phyloP scores from a whole-genome alignment of 2,329 filamentous ascomycete genomes.

The Aspergillus fumigatiaffinis region DNA sequence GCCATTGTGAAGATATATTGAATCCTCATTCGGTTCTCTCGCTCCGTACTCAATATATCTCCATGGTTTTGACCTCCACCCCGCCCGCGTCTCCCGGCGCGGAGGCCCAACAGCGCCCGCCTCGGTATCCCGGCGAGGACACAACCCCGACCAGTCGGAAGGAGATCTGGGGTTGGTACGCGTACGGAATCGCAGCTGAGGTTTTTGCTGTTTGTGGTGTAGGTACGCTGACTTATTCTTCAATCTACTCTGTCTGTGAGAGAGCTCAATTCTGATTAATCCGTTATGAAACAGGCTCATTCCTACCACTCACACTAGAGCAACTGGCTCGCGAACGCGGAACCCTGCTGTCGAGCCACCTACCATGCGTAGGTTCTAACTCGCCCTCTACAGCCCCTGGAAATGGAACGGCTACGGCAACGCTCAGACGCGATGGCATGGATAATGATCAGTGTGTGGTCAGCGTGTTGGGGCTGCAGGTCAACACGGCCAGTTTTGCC shows the following conservation, averaged over 20 bases:
- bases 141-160: conserved; percentile 74
- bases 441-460: conserved; percentile 31
- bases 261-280: neutral
- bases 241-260: neutral
- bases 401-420: conserved; percentile 13
- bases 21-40: neutral
- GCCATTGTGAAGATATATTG: neutral
- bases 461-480: conserved; percentile 27
- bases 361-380: conserved; percentile 27
- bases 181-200: conserved; percentile 90
- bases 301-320: conserved; percentile 87
- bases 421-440: conserved; percentile 17
- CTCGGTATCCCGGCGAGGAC: conserved; percentile 75
- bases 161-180: conserved; percentile 86
- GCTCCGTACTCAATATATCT: neutral
- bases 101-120: conserved; percentile 26
- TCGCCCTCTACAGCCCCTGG: conserved; percentile 15
- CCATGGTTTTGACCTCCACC: conserved; percentile 11
- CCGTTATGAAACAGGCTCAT: conserved; percentile 58
- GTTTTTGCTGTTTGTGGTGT: conserved; percentile 87
- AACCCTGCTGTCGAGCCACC: conserved; percentile 56
- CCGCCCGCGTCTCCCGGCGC: conserved; percentile 13
- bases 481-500: conserved; percentile 39
- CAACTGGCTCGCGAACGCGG: conserved; percentile 89
- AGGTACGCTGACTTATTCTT: conserved; percentile 38